Evolutionary conservation across 257 asterid species (phyloP).

Genomic region (Salvia rosmarinus): DNA sequence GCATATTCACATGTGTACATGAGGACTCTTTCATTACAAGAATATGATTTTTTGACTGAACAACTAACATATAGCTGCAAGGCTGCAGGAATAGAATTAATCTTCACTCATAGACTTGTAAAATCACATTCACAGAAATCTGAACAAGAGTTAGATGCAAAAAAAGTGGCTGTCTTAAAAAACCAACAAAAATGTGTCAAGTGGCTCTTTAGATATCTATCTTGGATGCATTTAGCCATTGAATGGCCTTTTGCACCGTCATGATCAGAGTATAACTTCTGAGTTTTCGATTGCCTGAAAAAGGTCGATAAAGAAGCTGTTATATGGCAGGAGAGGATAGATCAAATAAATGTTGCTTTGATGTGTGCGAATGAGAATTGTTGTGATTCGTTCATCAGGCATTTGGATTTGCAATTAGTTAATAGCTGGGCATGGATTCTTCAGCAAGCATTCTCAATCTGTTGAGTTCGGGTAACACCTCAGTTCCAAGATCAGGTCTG

Average conservation of each 20-base stretch:
- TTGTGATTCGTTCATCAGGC: constrained; percentile 30
- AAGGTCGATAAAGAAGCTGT: constrained; percentile 10
- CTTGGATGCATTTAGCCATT: constrained; percentile 31
- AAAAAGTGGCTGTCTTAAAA: constrained; percentile 8
- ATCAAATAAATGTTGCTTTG: neutral
- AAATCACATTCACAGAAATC: constrained; percentile 24
- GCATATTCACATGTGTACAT: constrained; percentile 9
- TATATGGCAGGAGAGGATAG: neutral
- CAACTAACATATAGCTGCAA: constrained; percentile 36
- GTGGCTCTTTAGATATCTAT: constrained; percentile 33
- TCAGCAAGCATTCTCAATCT: constrained; percentile 69
- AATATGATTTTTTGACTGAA: constrained; percentile 19
- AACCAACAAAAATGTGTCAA: constrained; percentile 26
- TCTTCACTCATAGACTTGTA: constrained; percentile 31
- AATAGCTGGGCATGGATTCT: constrained; percentile 51
- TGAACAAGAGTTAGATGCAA: constrained; percentile 28
- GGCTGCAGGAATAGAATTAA: constrained; percentile 27
- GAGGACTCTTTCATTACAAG: constrained; percentile 19
- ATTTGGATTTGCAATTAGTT: constrained; percentile 29
- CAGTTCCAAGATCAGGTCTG: constrained; percentile 73
- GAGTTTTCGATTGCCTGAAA: constrained; percentile 41
- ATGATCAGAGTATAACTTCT: constrained; percentile 39
- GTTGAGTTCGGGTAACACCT: constrained; percentile 71
- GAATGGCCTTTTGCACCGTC: constrained; percentile 35
- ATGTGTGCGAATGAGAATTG: constrained; percentile 40